Evolutionary conservation across 2,329 filamentous ascomycete species (phyloP), one percentile per base, ranked within the genome.

Genomic region (Phyllosticta capitalensis): DNA sequence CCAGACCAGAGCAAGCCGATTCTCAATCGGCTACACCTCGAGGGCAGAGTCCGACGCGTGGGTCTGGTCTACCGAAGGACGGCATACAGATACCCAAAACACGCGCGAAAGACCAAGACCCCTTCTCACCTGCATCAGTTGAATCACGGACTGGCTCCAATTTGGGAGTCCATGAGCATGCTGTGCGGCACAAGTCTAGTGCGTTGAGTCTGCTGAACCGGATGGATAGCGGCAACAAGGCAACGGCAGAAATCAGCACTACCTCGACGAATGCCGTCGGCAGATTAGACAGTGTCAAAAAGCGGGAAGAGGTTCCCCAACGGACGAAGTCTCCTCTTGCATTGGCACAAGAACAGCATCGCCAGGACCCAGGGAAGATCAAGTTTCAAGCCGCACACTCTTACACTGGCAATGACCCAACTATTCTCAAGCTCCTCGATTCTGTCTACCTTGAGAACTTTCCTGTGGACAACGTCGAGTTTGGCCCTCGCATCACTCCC

Each of bases 401-500:
- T 2, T 97, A 99, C 69, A 81, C 84, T 52, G 94, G 94, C 1
- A 91, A 88, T 61, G 83, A 86, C 64, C 83, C 83, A 0, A 80
- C 78, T 3, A 78, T 87, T 6, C 69, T 86, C 54, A 82, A 78
- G 61, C 73, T 86, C n/a, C 71, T 99, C 3, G 90, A 96, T 69
- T 84, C 88, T 5, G 91, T 97, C 76, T 96, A 92, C 68, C 79
- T 81, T 0, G 82, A 85, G 61, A 83, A 81, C 61, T 84, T 83
- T 62, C 82, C 83, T 1, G 76, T 79, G 0, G 83, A 84, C 63
- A 73, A 82, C 50, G 78, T 82, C 56, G 84, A 86, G 63, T 79
- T 96, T 70, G 94, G 94, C 0, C 92, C 92, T 0, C 81, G 87
- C 67, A 87, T 96, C 28, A 85, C 87, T 56, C 84, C 88, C 1